phyloP scores from a whole-genome alignment of 768 basidiomycete genomes.

The Chalciporus pseudorubinellus region DNA sequence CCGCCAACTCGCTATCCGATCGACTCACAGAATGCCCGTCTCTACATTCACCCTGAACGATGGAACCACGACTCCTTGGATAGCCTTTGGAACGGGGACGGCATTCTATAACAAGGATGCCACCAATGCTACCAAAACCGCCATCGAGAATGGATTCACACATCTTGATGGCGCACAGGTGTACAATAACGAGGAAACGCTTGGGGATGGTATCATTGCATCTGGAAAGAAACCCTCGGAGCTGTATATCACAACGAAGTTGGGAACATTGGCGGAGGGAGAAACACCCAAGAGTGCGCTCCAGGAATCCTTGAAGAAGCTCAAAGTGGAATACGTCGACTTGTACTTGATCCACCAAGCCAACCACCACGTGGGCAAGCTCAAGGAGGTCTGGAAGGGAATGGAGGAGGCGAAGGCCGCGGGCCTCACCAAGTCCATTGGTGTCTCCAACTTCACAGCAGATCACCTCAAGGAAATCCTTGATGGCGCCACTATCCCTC shows the following conservation, averaged over 20 bases:
- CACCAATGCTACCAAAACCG: constrained; percentile 35
- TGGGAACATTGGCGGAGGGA: constrained; percentile 34
- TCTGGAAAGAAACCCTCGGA: constrained; percentile 52
- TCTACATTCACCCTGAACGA: constrained; percentile 51
- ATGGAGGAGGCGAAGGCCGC: constrained; percentile 55
- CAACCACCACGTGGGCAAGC: constrained; percentile 35
- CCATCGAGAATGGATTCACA: constrained; percentile 55
- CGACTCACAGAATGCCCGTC: constrained; percentile 22
- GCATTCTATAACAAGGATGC: constrained; percentile 48
- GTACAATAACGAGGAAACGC: constrained; percentile 54
- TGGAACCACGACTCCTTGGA: constrained; percentile 50
- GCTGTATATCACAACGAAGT: constrained; percentile 64
- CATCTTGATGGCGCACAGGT: constrained; percentile 66
- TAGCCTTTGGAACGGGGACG: constrained; percentile 64
- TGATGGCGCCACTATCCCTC: constrained; percentile 41
- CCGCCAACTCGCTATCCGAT: constrained; percentile 7
- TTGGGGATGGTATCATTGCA: constrained; percentile 49
- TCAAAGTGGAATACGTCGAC: constrained; percentile 57
- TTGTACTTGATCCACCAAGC: constrained; percentile 62
- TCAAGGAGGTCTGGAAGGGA: constrained; percentile 55
- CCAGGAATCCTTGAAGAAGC: constrained; percentile 50
- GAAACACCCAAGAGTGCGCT: constrained; percentile 50
- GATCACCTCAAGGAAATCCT: constrained; percentile 44
- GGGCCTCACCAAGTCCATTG: constrained; percentile 42
- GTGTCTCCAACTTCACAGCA: constrained; percentile 55